A percentile compares a stretch with the other conserved stretches of the same genome.
phyloP scores from a whole-genome alignment of 2,329 filamentous ascomycete genomes.

The Colletotrichum sp. region DNA sequence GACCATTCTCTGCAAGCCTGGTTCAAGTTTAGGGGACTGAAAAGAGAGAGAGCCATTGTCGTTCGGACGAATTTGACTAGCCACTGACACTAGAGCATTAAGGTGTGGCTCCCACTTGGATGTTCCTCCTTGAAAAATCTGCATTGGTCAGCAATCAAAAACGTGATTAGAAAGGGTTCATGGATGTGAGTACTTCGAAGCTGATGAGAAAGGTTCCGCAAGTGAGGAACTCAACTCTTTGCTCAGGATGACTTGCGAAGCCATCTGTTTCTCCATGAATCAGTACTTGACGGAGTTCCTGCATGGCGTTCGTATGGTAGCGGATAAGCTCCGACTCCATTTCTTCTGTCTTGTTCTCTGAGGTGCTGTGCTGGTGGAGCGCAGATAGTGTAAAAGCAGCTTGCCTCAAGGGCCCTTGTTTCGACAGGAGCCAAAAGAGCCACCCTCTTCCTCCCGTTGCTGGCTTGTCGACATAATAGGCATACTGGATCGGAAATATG shows the following conservation, averaged over 20 bases:
- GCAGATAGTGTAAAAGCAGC: constrained; percentile 30
- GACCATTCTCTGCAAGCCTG: not conserved
- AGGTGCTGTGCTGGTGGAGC: constrained; percentile 28
- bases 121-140: constrained; percentile 15
- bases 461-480: constrained; percentile 29
- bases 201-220: constrained; percentile 29
- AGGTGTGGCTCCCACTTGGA: constrained; percentile 15
- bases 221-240: constrained; percentile 29
- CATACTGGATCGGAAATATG: constrained; percentile 30
- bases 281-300: constrained; percentile 25
- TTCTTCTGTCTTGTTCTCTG: constrained; percentile 18
- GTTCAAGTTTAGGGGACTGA: not conserved
- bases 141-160: not conserved
- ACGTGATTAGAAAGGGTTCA: not conserved
- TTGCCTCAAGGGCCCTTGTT: constrained; percentile 26
- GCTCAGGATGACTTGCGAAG: constrained; percentile 15
- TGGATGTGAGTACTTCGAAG: constrained; percentile 24
- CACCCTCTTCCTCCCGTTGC: constrained; percentile 29
- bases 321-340: constrained; percentile 25
- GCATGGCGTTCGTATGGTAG: constrained; percentile 30
- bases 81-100: constrained; percentile 1
- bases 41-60: not conserved
- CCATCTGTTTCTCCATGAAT: constrained; percentile 1
- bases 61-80: not conserved
- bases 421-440: constrained; percentile 28